Percentiles rank a stretch among this genome's conserved stretches.
These are phyloP conservation scores for Beauveria scarabaeidicola DNA, from an alignment of 2,329 filamentous ascomycete genomes.

Conservation along the genomic window DNA sequence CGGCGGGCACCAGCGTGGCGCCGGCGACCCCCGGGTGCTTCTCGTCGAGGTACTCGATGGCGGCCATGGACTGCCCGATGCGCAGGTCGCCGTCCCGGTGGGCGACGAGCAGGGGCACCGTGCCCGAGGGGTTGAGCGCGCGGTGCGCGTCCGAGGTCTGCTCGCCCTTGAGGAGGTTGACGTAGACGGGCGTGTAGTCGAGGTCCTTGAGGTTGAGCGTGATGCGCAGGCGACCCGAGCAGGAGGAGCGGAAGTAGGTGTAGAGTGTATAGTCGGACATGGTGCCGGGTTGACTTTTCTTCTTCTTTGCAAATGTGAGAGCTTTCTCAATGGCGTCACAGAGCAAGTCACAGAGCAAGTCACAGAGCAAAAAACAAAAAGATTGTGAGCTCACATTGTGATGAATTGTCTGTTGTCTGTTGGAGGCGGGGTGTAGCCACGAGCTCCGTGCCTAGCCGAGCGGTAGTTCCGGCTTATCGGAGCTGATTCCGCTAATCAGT, in stretches of 20 bases:
- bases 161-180: slow-evolving; percentile 48
- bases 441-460: neutral
- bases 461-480: neutral
- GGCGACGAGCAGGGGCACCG: slow-evolving; percentile 45
- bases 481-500: neutral
- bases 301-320: neutral
- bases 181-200: slow-evolving; percentile 33
- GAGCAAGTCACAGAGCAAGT: too few relatives aligned
- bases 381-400: neutral
- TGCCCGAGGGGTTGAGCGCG: slow-evolving; percentile 42
- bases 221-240: slow-evolving; percentile 52
- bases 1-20: slow-evolving; percentile 36
- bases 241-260: slow-evolving; percentile 55
- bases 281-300: neutral
- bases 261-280: slow-evolving; percentile 38
- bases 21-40: slow-evolving; percentile 27
- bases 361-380: neutral
- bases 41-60: slow-evolving; percentile 56
- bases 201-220: slow-evolving; percentile 48
- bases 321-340: neutral
- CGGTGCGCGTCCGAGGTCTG: slow-evolving; percentile 38
- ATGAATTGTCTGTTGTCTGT: neutral
- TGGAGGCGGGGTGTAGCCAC: neutral
- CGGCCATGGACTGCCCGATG: slow-evolving; percentile 50
- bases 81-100: slow-evolving; percentile 25